Conservation (phyloP, 2,329 filamentous ascomycete species). For the Acrodontium crateriforme region DNA sequence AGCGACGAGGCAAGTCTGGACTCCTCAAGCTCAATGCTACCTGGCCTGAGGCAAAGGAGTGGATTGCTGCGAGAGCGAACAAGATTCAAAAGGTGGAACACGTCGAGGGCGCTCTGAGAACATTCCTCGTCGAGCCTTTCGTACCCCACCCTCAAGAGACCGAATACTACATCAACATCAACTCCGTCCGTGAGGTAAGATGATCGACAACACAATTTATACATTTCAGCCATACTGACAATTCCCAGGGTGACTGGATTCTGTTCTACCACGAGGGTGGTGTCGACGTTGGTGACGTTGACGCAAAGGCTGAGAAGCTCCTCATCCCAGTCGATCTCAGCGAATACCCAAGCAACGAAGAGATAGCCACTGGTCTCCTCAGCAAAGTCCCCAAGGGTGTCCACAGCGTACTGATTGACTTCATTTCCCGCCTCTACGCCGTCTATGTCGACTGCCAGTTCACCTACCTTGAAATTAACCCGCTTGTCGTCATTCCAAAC, state of each 20-base stretch:
- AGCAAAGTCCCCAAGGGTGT: slow-evolving; percentile 90
- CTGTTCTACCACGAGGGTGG: slow-evolving; percentile 99
- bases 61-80: slow-evolving; percentile 83
- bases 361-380: slow-evolving; percentile 72
- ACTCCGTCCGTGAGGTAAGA: slow-evolving; percentile 93
- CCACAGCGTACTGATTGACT: slow-evolving; percentile 97
- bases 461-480: slow-evolving; percentile 99
- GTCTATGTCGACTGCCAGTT: slow-evolving; percentile 99
- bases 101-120: slow-evolving; percentile 72
- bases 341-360: slow-evolving; percentile 89
- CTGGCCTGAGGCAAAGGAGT: slow-evolving; percentile 85
- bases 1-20: slow-evolving; percentile 97
- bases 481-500: slow-evolving; percentile 94
- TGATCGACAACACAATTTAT: not conserved
- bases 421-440: slow-evolving; percentile 94
- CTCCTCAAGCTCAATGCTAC: slow-evolving; percentile 93
- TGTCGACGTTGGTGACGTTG: slow-evolving; percentile 98
- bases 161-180: slow-evolving; percentile 99
- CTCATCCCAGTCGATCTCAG: slow-evolving; percentile 90
- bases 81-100: slow-evolving; percentile 91
- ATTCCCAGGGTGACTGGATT: slow-evolving; percentile 84
- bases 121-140: slow-evolving; percentile 97
- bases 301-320: slow-evolving; percentile 97
- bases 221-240: slow-evolving; percentile 16
- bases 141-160: slow-evolving; percentile 90